These are phyloP conservation scores for Eurotiales sp. DNA, from an alignment of 2,329 filamentous ascomycete species.

Conservation along the genomic window DNA sequence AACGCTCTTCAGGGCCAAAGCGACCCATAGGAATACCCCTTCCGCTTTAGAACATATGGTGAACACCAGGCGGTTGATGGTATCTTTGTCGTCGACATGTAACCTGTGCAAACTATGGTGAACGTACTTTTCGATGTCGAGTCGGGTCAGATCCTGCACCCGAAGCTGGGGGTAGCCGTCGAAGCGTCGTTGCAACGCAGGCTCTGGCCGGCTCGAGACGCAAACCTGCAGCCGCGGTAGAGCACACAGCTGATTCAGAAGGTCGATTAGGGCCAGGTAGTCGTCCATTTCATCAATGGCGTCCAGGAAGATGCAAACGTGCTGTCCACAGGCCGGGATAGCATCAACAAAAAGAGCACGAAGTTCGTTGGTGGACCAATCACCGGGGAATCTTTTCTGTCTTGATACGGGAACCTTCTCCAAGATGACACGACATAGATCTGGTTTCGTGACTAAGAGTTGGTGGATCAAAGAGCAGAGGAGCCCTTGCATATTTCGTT, in stretches of 20 bases:
- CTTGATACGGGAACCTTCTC: background rate
- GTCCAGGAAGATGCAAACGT: conserved; percentile 14
- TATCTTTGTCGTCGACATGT: background rate
- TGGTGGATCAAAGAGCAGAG: conserved; percentile 11
- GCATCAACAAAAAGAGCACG: background rate
- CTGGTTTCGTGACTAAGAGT: background rate
- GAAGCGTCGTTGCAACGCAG: background rate
- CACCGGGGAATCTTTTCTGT: background rate
- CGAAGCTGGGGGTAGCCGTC: background rate
- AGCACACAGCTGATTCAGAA: background rate
- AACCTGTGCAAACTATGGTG: background rate
- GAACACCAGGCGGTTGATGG: background rate
- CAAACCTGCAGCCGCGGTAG: conserved; percentile 3
- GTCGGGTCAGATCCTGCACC: conserved; percentile 3
- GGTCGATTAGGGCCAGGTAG: background rate
- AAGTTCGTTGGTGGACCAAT: background rate
- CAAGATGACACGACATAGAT: background rate
- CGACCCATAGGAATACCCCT: conserved; percentile 10
- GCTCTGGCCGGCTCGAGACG: conserved; percentile 7
- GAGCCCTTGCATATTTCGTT: conserved; percentile 13
- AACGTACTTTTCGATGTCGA: conserved; percentile 5
- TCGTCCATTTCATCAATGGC: conserved; percentile 6
- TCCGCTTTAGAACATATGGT: conserved; percentile 2
- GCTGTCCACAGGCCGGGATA: background rate
- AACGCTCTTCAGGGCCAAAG: conserved; percentile 5